These are phyloP conservation scores for Cardamine occulta DNA, from an alignment of 345 rosid species.

Conservation along the genomic window DNA sequence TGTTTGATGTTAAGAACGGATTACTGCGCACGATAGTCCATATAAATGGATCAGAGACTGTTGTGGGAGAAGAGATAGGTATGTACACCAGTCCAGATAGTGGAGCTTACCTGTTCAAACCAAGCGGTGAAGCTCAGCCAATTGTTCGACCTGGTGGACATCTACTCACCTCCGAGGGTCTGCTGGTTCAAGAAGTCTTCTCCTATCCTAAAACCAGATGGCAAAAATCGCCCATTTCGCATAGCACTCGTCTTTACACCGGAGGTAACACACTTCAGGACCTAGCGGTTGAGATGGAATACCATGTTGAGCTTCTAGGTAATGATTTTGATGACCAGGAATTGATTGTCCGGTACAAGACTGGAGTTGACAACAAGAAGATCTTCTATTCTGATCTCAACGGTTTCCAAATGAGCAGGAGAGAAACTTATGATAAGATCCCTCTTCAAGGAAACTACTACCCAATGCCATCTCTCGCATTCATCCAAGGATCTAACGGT, in stretches of 20 bases:
- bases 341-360: conserved; percentile 81
- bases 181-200: conserved; percentile 78
- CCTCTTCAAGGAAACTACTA: conserved; percentile 98
- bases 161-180: conserved; percentile 72
- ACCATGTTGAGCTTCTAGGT: conserved; percentile 89
- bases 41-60: conserved; percentile 53
- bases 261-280: conserved; percentile 65
- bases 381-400: conserved; percentile 88
- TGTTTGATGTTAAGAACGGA: conserved; percentile 67
- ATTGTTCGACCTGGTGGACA: conserved; percentile 65
- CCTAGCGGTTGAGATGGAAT: conserved; percentile 77
- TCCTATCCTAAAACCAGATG: conserved; percentile 80
- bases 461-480: conserved; percentile 96
- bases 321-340: conserved; percentile 73
- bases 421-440: conserved; percentile 93
- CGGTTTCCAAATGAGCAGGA: conserved; percentile 98
- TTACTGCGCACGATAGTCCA: conserved; percentile 64
- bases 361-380: conserved; percentile 66
- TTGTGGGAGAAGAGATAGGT: conserved; percentile 75
- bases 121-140: conserved; percentile 74
- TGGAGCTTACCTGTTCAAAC: conserved; percentile 94
- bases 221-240: conserved; percentile 73
- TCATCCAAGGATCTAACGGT: conserved; percentile 86
- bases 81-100: conserved; percentile 76
- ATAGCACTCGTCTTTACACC: conserved; percentile 73